A percentile compares a stretch with the other conserved stretches of the same genome.
These are phyloP conservation scores for Monilinia aucupariae DNA, from an alignment of 2,329 filamentous ascomycete species.

Conservation along the genomic window DNA sequence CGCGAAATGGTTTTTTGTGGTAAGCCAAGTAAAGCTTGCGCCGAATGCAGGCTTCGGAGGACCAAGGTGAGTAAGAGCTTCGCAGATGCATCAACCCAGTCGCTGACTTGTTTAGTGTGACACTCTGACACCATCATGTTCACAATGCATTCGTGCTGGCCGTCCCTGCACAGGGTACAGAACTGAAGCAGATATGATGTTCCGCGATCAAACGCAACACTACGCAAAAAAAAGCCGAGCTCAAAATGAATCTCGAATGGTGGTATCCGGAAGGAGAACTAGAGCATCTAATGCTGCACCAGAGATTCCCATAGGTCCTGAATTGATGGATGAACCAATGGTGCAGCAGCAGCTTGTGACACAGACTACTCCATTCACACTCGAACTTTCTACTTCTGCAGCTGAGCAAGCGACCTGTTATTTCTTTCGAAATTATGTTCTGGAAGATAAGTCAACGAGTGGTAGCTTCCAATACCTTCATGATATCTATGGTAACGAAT, in stretches of 20 bases:
- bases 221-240: slow-evolving; percentile 19
- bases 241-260: slow-evolving; percentile 6
- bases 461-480: slow-evolving; percentile 28
- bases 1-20: slow-evolving; percentile 28
- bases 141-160: slow-evolving; percentile 49
- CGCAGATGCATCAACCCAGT: not conserved
- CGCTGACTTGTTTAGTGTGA: slow-evolving; percentile 44
- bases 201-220: slow-evolving; percentile 47
- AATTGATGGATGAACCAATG: not conserved
- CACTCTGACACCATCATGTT: slow-evolving; percentile 46
- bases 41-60: slow-evolving; percentile 40
- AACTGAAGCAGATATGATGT: slow-evolving; percentile 52
- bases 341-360: not conserved
- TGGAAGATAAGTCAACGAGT: slow-evolving; percentile 17
- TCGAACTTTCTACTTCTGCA: slow-evolving; percentile 11
- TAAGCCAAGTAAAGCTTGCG: slow-evolving; percentile 41
- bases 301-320: not conserved
- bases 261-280: not conserved
- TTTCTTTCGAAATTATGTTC: slow-evolving; percentile 31
- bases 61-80: slow-evolving; percentile 33
- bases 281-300: not conserved
- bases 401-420: slow-evolving; percentile 29
- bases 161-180: slow-evolving; percentile 50
- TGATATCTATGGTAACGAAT: slow-evolving; percentile 37
- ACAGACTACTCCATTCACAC: not conserved